Evolutionary conservation across 345 rosid species (phyloP).

Genomic region (Psidium guajava): DNA sequence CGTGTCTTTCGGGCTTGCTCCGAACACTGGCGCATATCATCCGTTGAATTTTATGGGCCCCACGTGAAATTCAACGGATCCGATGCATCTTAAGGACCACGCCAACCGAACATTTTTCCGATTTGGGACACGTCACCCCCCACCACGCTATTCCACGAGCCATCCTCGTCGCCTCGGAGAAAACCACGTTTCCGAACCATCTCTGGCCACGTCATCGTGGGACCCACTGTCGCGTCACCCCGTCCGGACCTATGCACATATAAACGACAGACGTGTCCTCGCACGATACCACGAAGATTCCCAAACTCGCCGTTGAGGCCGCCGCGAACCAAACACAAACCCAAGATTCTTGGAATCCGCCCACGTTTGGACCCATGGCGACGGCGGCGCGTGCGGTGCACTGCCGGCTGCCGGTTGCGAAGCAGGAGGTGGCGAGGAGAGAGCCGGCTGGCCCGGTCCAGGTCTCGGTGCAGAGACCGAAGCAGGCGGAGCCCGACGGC

Average conservation of each 20-base stretch:
- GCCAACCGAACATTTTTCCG: background rate
- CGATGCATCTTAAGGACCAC: background rate
- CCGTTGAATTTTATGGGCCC: background rate
- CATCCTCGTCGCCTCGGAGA: background rate
- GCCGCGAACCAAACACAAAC: background rate
- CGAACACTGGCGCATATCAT: background rate
- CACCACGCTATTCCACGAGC: background rate
- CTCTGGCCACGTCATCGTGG: background rate
- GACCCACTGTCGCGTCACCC: background rate
- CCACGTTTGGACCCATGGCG: slow-evolving; percentile 28
- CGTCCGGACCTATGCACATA: background rate
- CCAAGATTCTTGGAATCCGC: background rate
- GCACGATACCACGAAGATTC: background rate
- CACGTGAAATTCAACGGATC: background rate
- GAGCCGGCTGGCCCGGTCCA: slow-evolving; percentile 10
- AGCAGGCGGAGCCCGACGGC: slow-evolving; percentile 16
- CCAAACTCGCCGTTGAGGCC: background rate
- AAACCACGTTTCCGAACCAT: background rate
- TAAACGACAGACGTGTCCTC: slow-evolving; percentile 1
- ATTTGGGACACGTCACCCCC: background rate
- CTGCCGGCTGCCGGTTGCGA: slow-evolving; percentile 13
- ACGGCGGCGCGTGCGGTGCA: slow-evolving; percentile 35
- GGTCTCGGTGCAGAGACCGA: slow-evolving; percentile 21
- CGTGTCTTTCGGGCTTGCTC: background rate
- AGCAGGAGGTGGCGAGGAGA: slow-evolving; percentile 4